Evolutionary conservation across 495 filamentous ascomycete genomes (phyloP), one percentile per base, ranked within the genome.

Genomic region (Penicillium herquei): DNA sequence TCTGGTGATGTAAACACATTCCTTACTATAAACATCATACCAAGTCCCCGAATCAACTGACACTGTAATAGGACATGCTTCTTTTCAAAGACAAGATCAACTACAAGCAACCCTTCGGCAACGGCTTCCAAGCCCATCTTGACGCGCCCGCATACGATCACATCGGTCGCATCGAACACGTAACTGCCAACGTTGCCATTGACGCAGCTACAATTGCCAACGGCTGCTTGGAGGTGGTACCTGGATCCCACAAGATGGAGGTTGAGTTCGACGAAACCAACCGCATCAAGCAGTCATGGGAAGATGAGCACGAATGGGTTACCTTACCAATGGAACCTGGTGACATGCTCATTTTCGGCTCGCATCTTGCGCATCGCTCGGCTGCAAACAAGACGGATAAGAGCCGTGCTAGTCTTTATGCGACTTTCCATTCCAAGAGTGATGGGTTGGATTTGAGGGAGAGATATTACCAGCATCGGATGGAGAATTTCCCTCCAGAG

Each of bases 81-180:
- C 67, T 78, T 9, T 78, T 78, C 67, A 77, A 77, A 54, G 73
- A 76, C 41, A 77, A 77, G 16, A 67, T 73, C 62, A 76, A 74
- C 61, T 73, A 74, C 56, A 74, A 75, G 48, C 67, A 70, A 40
- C 62, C 70, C 17, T 57, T 62, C 8, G 67, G 67, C 33, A 72
- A 73, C 35, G 73, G 72, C 12, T 78, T 74, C 62, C 54, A 65
- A 18, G 70, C 75, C 11, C 73, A 78, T 47, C 63, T 78, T 6
- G 75, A 78, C 52, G 72, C 72, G 16, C 68, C 70, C 1, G 75
- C 75, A 7, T 78, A 78, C 49, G 69, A 70, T 34, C 75, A 78
- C 52, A 74, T 77, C 50, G 71, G 70, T 12, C 58, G 67, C 21
- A 73, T 77, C 52, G 71, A 74, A 49, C 73, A 78, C 35, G 54